A percentile compares a stretch with the other conserved stretches of the same genome.
Evolutionary conservation across 2,329 filamentous ascomycete genomes (phyloP).

Genomic region (Diaporthe amygdali): DNA sequence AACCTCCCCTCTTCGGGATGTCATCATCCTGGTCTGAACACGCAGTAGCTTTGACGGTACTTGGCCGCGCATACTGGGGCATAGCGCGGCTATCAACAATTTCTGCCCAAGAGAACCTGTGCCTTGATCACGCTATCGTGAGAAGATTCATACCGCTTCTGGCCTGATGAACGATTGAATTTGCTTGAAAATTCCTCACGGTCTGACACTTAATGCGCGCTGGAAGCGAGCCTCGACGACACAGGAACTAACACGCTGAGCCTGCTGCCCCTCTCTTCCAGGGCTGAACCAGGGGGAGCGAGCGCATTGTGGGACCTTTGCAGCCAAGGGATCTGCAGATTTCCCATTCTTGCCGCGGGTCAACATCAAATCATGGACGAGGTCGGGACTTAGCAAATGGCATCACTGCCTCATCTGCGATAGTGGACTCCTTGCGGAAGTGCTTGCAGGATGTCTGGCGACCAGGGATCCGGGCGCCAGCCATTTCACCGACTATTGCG

Average conservation of each 20-base stretch:
- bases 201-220: not conserved
- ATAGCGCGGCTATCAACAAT: slow-evolving; percentile 20
- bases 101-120: not conserved
- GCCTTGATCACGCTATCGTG: not conserved
- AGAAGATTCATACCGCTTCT: not conserved
- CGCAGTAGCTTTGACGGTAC: not conserved
- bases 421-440: slow-evolving; percentile 11
- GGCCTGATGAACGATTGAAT: not conserved
- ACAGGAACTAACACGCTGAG: not conserved
- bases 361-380: slow-evolving; percentile 6
- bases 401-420: not conserved
- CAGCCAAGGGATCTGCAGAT: slow-evolving; percentile 16
- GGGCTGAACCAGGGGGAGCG: slow-evolving; percentile 17
- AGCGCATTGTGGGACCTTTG: slow-evolving; percentile 4
- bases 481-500: slow-evolving; percentile 26
- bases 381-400: slow-evolving; percentile 17
- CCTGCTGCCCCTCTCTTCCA: slow-evolving; percentile 17
- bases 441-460: slow-evolving; percentile 21
- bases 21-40: slow-evolving; percentile 19
- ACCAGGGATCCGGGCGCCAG: slow-evolving; percentile 11
- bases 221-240: not conserved
- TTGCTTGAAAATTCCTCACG: not conserved
- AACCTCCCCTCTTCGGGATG: not conserved
- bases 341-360: slow-evolving; percentile 23
- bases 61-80: slow-evolving; percentile 5